Evolutionary conservation across 2,329 filamentous ascomycete species (phyloP), one percentile per base, ranked within the genome.

Genomic region (Colletotrichum cereale): DNA sequence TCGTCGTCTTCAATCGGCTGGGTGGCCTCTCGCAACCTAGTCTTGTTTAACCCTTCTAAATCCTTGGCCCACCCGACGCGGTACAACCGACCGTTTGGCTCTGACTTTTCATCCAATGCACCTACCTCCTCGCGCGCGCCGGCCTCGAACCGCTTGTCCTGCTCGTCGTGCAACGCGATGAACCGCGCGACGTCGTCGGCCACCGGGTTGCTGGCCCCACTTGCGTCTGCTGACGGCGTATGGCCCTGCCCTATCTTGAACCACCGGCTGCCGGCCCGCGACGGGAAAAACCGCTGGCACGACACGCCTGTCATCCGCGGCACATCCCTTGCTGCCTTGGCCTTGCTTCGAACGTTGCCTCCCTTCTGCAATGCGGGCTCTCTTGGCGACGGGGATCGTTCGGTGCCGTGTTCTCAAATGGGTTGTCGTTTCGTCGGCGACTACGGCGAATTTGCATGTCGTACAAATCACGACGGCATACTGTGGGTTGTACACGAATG

Each of bases 211-310:
- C 21, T 14, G 14, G 42, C 21, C 42, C 42, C 42, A 14, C 42
- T 44, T 44, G 6, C 42, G 4, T 16, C 42, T 10, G 34, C 34
- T 5, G 31, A 24, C 34, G 34, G 12, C 4, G 7, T 4, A 12
- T 24, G 34, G 34, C 53, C 16, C 29, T 34, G 34, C 34, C 53
- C 31, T 44, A 57, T 34, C 53, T 57, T 6, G 53, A 57, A 57
- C 53, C 34, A 57, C 14, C n/a, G 53, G 53, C 53, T 57, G 7
- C 53, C 53, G 34, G 53, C 53, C 18, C 53, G 53, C 26, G 31
- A 36, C n/a, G 34, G 53, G 53, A 57, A 57, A 57, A 57, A 57
- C 10, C 53, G 53, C 53, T 57, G 16, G 34, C 53, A 57, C 26
- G 34, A 31, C 6, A 57, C 34, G 34, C 53, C 53, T 16, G 53